Evolutionary conservation across 1,284 basidiomycete species (phyloP).

Genomic region (Puccinia horiana): DNA sequence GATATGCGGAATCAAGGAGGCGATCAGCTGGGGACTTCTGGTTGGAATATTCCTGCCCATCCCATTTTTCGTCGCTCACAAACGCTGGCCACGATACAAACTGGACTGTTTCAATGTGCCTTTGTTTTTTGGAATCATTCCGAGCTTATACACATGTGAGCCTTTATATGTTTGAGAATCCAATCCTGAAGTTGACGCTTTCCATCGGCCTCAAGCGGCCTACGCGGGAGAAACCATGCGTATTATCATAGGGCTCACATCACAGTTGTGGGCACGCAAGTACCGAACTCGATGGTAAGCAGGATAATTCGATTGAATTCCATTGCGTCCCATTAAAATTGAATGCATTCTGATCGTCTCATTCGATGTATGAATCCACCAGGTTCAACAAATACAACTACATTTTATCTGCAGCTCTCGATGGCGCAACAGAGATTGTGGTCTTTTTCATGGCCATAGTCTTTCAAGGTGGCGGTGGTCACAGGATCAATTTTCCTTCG

Average conservation of each 20-base stretch:
- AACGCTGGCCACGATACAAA: slow-evolving; percentile 15
- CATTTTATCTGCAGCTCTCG: slow-evolving; percentile 33
- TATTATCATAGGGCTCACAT: slow-evolving; percentile 25
- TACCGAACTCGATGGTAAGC: slow-evolving; percentile 35
- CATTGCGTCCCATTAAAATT: background rate
- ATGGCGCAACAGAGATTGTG: slow-evolving; percentile 25
- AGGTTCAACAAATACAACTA: slow-evolving; percentile 46
- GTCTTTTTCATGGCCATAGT: slow-evolving; percentile 31
- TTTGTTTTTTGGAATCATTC: slow-evolving; percentile 15
- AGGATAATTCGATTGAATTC: background rate
- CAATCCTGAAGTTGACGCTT: background rate
- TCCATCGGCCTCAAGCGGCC: slow-evolving; percentile 34
- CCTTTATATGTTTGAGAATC: background rate
- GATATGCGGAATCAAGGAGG: background rate
- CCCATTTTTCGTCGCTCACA: slow-evolving; percentile 30
- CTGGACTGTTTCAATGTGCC: slow-evolving; percentile 14
- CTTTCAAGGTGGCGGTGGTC: slow-evolving; percentile 38
- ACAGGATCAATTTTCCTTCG: slow-evolving; percentile 6
- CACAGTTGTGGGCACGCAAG: slow-evolving; percentile 32
- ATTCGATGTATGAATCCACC: background rate
- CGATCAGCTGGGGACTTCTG: background rate
- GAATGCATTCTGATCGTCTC: background rate
- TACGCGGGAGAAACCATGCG: slow-evolving; percentile 18
- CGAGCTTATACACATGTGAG: background rate
- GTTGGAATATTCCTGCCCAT: slow-evolving; percentile 22